These are phyloP conservation scores for Drechslerella stenobrocha DNA, from an alignment of 2,329 filamentous ascomycete genomes.

Conservation along the genomic window DNA sequence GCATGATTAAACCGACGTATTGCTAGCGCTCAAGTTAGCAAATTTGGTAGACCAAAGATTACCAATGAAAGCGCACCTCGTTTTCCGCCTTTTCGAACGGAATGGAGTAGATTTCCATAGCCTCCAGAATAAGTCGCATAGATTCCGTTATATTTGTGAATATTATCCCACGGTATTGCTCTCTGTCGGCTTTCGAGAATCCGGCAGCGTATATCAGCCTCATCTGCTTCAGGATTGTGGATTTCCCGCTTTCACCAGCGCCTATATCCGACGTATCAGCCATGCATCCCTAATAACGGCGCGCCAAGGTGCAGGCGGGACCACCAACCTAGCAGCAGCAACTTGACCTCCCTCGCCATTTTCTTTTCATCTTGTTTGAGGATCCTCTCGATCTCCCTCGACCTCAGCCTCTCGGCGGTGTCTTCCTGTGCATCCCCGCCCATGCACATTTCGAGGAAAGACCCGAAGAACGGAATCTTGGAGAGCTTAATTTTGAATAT, in stretches of 20 bases:
- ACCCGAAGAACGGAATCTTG: slow-evolving; percentile 49
- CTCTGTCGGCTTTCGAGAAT: slow-evolving; percentile 83
- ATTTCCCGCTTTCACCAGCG: slow-evolving; percentile 93
- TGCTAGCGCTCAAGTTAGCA: slow-evolving; percentile 59
- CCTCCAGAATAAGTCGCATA: slow-evolving; percentile 84
- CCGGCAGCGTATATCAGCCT: slow-evolving; percentile 93
- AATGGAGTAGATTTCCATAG: slow-evolving; percentile 83
- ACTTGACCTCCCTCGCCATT: slow-evolving; percentile 85
- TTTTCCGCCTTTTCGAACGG: slow-evolving; percentile 77
- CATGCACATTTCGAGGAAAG: slow-evolving; percentile 65
- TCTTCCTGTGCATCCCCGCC: slow-evolving; percentile 61
- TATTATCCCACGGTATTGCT: slow-evolving; percentile 92
- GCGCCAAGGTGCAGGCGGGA: not conserved
- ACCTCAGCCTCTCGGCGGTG: slow-evolving; percentile 58
- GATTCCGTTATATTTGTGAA: slow-evolving; percentile 94
- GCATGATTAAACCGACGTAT: slow-evolving; percentile 74
- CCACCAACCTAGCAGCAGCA: slow-evolving; percentile 79
- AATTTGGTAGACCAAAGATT: slow-evolving; percentile 1
- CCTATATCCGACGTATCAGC: slow-evolving; percentile 61
- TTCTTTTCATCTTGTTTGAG: slow-evolving; percentile 86
- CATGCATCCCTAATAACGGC: not conserved
- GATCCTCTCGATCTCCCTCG: slow-evolving; percentile 79
- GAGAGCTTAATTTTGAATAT: slow-evolving; percentile 48
- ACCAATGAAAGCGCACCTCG: slow-evolving; percentile 58
- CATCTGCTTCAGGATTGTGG: slow-evolving; percentile 98